Evolutionary conservation across 1,284 basidiomycete genomes (phyloP), one percentile per base, ranked within the genome.

Genomic region (Fomitopsis betulina): DNA sequence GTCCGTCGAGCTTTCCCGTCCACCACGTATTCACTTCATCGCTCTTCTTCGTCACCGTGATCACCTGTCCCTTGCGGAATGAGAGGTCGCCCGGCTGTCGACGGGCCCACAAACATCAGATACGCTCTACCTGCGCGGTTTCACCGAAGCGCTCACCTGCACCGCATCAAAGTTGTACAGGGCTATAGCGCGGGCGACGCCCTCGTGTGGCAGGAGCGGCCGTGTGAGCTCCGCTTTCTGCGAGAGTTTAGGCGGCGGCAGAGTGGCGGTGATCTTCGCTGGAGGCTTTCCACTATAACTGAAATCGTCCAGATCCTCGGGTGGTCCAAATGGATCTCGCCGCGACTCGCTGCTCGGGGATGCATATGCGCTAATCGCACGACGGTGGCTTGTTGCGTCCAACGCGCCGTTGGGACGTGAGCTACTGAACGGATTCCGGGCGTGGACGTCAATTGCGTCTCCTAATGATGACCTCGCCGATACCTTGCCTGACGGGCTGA

Each of bases 11-110:
- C 55, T 73, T 72, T 3, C 79, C 91, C 17, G 78, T 87, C 89
- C 89, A 93, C 93, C 93, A 95, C 62, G 93, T 89, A 68, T 93
- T 86, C 19, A 78, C 85, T 43, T 82, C 91, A 40, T 87, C 81
- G 60, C 86, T 93, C 74, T 84, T 90, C 69, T 89, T 80, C 19
- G 85, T 83, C 17, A 96, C 80, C 10, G 76, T 80, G 57, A 97
- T 87, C 17, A 95, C 81, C 62, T 96, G 87, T 0, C 93, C 93
- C 70, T 89, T 93, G n/a, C 75, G 79, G 70, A 97, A 91, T 0
- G 89, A 87, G 43, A 97, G 70, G 73, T 97, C 94, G 1, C 91
- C 93, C 12, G 76, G 65, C 87, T 93, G 51, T 30, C 50, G 17
- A 39, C 40, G 30, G 32, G 27, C 12, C 19, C 53, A 23, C 27